Conservation (phyloP, 306 rosid genomes). For the Castanopsis chinensis region DNA sequence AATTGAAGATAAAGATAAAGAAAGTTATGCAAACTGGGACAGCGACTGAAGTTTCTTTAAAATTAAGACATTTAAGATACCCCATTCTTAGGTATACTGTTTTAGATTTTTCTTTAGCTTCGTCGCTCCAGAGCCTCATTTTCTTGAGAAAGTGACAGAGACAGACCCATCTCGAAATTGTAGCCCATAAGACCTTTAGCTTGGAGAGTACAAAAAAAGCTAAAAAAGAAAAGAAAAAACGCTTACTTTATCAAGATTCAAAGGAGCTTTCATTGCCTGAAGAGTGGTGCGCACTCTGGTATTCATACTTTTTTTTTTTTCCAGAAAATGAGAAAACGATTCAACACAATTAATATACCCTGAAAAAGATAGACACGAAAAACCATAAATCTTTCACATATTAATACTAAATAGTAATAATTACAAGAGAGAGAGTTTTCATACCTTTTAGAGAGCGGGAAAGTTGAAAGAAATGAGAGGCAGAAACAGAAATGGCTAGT, state of each 20-base stretch:
- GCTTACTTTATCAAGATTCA: slow-evolving; percentile 53
- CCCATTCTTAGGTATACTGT: not conserved
- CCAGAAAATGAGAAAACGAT: slow-evolving; percentile 38
- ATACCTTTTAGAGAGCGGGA: slow-evolving; percentile 65
- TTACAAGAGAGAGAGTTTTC: slow-evolving; percentile 27
- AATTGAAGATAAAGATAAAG: not conserved
- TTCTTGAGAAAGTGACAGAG: slow-evolving; percentile 30
- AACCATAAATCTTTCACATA: slow-evolving; percentile 2
- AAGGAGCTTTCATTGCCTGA: slow-evolving; percentile 57
- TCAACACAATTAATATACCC: slow-evolving; percentile 31
- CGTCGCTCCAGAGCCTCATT: slow-evolving; percentile 3
- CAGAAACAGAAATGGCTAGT: slow-evolving; percentile 36
- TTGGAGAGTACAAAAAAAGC: not conserved
- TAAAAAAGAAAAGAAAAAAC: not conserved
- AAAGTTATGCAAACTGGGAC: not conserved
- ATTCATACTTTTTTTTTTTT: slow-evolving; percentile 50
- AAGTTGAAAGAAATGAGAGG: slow-evolving; percentile 42
- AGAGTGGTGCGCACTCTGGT: slow-evolving; percentile 55
- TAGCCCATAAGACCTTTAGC: slow-evolving; percentile 9
- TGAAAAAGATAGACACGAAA: slow-evolving; percentile 24
- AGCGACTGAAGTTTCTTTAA: slow-evolving; percentile 4
- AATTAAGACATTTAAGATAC: slow-evolving; percentile 21
- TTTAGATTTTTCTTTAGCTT: slow-evolving; percentile 9
- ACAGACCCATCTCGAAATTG: slow-evolving; percentile 27
- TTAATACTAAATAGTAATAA: slow-evolving; percentile 2